Evolutionary conservation across 257 asterid genomes (phyloP).

Genomic region (Prunella vulgaris): DNA sequence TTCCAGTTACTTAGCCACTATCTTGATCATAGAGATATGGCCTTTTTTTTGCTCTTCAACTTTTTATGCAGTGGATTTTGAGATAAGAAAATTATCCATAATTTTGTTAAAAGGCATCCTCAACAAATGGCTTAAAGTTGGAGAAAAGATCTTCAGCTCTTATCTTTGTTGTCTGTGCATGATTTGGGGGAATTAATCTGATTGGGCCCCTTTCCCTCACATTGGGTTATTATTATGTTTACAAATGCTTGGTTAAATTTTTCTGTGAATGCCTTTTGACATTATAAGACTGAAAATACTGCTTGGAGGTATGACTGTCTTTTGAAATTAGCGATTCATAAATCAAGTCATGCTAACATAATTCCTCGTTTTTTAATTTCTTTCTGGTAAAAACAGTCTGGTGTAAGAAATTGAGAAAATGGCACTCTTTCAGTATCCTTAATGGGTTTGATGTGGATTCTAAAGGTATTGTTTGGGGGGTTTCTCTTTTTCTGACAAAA

Average conservation of each 20-base stretch:
- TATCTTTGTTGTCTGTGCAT: not conserved
- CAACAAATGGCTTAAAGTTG: not conserved
- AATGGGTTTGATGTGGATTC: not conserved
- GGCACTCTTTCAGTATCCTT: not conserved
- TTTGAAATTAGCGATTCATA: not conserved
- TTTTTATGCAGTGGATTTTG: not conserved
- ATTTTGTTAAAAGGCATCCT: not conserved
- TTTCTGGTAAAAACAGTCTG: not conserved
- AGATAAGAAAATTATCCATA: not conserved
- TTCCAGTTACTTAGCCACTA: not conserved
- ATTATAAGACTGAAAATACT: not conserved
- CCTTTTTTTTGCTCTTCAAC: not conserved
- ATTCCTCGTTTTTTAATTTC: not conserved
- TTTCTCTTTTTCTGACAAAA: not conserved
- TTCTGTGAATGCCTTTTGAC: not conserved
- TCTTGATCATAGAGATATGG: not conserved
- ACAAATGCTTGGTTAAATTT: not conserved
- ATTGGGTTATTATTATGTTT: not conserved
- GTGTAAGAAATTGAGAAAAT: not conserved
- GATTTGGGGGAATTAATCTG: not conserved
- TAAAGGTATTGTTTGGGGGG: not conserved
- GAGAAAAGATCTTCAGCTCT: constrained; percentile 3
- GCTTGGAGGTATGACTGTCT: not conserved
- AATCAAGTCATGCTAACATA: not conserved
- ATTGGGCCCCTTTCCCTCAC: not conserved